Base-by-base conservation (phyloP, 2,329 filamentous ascomycete genomes). In the Aureobasidium sp. region DNA sequence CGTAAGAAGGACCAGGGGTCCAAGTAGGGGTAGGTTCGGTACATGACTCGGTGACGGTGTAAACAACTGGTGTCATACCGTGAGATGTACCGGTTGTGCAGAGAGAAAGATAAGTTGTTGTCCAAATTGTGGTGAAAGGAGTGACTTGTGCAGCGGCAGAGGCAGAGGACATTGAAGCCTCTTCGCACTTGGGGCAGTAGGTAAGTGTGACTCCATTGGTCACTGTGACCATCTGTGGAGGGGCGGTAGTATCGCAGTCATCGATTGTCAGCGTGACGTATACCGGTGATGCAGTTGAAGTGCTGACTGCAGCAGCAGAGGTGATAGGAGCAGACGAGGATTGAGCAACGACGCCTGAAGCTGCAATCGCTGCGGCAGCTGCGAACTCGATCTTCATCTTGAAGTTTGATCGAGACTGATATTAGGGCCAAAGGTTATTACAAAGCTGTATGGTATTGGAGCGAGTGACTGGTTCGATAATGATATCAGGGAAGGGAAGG, bases 41-140 rank as follows among this genome's bases (percentile, higher is more conserved):
- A 65, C 73, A 75, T 61, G 66, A 70, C 57, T 75, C 72, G 37
- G 73, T 75, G 60, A 74, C 67, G 25, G 72, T 75, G 67, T 73
- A 72, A 21, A 69, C 72, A 41, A 65, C 66, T 39, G 70, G 68
- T 4, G 68, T 68, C 63, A 65, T 53, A 47, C 59, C 53, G 29
- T 47, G 62, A 37, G 61, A 59, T 21, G 67, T 64, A 50, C 69
- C 71, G 21, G 71, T 73, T 14, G 70, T 68, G 68, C 72, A 74
- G 5, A 73, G 62, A 13, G 70, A 71, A 49, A 64, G 50, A 65
- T 71, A 73, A 29, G 66, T 67, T 7, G 72, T 75, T 10, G 72
- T 74, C 70, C 73, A 74, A 61, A 70, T 64, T 36, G 73, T 74
- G 32, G 69, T 72, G 67, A 71, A 68, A 48, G 61, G 48, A 36